Conservation (phyloP, 2,329 filamentous ascomycete genomes). For the Emmonsiellopsis sp. region DNA sequence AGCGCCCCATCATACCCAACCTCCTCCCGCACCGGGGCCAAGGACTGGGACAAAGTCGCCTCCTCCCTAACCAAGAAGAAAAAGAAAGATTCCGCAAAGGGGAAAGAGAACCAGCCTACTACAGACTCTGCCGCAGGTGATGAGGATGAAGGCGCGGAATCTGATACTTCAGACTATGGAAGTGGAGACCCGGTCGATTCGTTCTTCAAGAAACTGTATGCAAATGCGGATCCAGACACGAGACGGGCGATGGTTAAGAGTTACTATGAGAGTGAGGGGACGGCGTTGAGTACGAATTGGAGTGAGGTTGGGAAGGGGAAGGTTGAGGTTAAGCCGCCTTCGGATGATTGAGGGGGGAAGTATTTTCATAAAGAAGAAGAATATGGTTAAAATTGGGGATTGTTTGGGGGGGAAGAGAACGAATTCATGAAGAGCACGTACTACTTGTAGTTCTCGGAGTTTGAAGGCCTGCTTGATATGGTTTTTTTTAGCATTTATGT, state of each 20-base stretch:
- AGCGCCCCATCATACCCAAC: slow-evolving; percentile 65
- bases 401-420: not conserved
- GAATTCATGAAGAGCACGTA: too few species aligned
- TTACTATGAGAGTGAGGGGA: slow-evolving; percentile 88
- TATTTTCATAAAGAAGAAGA: not conserved
- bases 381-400: too few species aligned
- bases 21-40: slow-evolving; percentile 71
- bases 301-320: slow-evolving; percentile 62
- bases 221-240: slow-evolving; percentile 66
- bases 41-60: slow-evolving; percentile 83
- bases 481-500: too few species aligned
- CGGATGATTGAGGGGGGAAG: slow-evolving; percentile 5
- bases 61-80: slow-evolving; percentile 39
- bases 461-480: too few species aligned
- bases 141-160: slow-evolving; percentile 41
- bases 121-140: slow-evolving; percentile 14
- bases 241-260: slow-evolving; percentile 96
- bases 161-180: slow-evolving; percentile 41
- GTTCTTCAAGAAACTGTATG: slow-evolving; percentile 90
- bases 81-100: slow-evolving; percentile 20
- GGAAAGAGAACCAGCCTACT: slow-evolving; percentile 16
- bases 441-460: too few species aligned
- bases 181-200: slow-evolving; percentile 57
- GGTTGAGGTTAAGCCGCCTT: slow-evolving; percentile 44
- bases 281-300: slow-evolving; percentile 88